These are phyloP conservation scores for Collybia nuda DNA, from an alignment of 768 basidiomycete species.

Conservation along the genomic window DNA sequence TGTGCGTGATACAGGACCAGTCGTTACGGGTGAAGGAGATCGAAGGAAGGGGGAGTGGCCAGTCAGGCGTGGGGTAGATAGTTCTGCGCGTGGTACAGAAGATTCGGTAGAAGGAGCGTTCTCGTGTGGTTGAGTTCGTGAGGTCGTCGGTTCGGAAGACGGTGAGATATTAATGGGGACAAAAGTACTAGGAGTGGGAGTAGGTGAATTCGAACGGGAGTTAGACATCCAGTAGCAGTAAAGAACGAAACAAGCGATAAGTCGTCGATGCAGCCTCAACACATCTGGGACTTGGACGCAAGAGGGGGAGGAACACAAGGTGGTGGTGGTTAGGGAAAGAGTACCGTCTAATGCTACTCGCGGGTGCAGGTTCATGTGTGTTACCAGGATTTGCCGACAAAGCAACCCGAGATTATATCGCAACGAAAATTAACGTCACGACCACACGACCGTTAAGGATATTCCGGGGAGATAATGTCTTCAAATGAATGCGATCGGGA, in stretches of 20 bases:
- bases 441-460: not conserved
- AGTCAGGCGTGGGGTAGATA: conserved; percentile 17
- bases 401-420: conserved; percentile 17
- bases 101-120: conserved; percentile 23
- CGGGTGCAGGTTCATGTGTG: conserved; percentile 19
- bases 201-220: conserved; percentile 37
- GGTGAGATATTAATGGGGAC: conserved; percentile 33
- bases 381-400: conserved; percentile 14
- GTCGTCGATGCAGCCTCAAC: conserved; percentile 41
- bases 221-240: conserved; percentile 46
- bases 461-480: not conserved
- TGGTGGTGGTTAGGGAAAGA: conserved; percentile 12
- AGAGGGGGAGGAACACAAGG: conserved; percentile 24
- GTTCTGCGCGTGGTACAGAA: conserved; percentile 22
- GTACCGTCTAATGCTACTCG: conserved; percentile 18
- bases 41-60: conserved; percentile 26
- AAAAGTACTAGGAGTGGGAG: conserved; percentile 41
- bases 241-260: conserved; percentile 32
- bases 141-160: conserved; percentile 33
- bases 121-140: conserved; percentile 43
- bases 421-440: conserved; percentile 11
- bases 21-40: conserved; percentile 16
- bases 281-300: conserved; percentile 35
- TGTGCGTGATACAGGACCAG: conserved; percentile 20
- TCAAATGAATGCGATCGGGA: not conserved